Conservation (phyloP, 1,139 yeast genomes). For the Candida glucosophila region DNA sequence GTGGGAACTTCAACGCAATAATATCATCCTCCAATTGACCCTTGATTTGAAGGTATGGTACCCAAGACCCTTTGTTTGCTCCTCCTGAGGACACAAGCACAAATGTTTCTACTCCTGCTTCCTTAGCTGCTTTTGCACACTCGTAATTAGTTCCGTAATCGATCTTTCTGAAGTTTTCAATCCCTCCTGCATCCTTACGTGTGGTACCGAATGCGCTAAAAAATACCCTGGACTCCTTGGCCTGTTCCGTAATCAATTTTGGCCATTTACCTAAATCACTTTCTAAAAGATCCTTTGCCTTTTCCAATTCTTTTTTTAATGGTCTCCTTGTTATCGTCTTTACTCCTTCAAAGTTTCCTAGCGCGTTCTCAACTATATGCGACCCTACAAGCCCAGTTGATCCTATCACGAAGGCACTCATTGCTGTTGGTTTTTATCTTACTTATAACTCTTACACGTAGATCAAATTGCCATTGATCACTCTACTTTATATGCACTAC, state of each 20-base stretch:
- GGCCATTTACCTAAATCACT: slow-evolving; percentile 36
- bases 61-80: slow-evolving; percentile 44
- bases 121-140: slow-evolving; percentile 63
- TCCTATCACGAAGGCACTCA: slow-evolving; percentile 37
- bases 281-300: slow-evolving; percentile 24
- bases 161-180: slow-evolving; percentile 51
- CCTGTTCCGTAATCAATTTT: slow-evolving; percentile 10
- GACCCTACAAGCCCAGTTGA: slow-evolving; percentile 58
- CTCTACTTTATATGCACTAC: no score
- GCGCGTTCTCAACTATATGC: slow-evolving; percentile 23
- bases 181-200: slow-evolving; percentile 55
- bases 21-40: slow-evolving; percentile 60
- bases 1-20: slow-evolving; percentile 49
- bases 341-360: slow-evolving; percentile 23
- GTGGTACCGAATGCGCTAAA: slow-evolving; percentile 75
- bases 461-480: no score
- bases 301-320: slow-evolving; percentile 9
- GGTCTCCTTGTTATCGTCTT: slow-evolving; percentile 41
- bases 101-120: slow-evolving; percentile 52
- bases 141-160: slow-evolving; percentile 63
- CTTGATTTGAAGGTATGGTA: slow-evolving; percentile 52
- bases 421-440: no score
- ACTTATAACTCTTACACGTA: no score
- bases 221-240: slow-evolving; percentile 19
- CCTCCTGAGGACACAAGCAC: slow-evolving; percentile 57